phyloP scores from a whole-genome alignment of 495 filamentous ascomycete genomes.

The Evansstolkia leycettana region DNA sequence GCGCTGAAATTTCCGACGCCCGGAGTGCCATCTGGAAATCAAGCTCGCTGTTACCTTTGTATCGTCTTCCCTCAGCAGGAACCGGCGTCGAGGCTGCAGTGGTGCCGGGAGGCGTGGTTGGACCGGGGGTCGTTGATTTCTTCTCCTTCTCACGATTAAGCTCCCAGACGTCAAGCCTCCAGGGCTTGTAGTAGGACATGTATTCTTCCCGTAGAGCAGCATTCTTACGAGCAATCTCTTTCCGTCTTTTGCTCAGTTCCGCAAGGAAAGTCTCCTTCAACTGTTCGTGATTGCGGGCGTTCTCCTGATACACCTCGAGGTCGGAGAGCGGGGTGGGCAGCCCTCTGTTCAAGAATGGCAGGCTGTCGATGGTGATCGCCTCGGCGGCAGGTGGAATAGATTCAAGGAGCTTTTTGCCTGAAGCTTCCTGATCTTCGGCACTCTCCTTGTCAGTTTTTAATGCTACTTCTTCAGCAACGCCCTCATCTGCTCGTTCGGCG shows the following conservation, averaged over 20 bases:
- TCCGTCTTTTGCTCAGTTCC: constrained; percentile 26
- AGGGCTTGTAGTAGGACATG: constrained; percentile 32
- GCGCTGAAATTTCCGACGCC: constrained; percentile 64
- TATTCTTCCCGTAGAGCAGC: constrained; percentile 30
- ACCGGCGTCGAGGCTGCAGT: constrained; percentile 22
- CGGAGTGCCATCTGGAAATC: constrained; percentile 67
- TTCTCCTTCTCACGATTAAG: constrained; percentile 53
- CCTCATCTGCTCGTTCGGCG: not conserved
- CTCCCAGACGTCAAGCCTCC: constrained; percentile 36
- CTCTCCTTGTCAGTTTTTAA: constrained; percentile 2
- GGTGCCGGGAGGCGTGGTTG: constrained; percentile 32
- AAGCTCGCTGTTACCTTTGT: constrained; percentile 57
- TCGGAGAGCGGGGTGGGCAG: constrained; percentile 40
- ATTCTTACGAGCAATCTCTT: constrained; percentile 31
- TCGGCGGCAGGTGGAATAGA: constrained; percentile 8
- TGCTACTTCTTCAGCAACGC: not conserved
- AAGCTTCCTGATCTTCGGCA: constrained; percentile 25
- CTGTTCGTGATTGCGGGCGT: constrained; percentile 18
- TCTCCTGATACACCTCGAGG: constrained; percentile 34
- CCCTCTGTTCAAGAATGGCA: constrained; percentile 36
- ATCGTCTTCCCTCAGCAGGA: constrained; percentile 42
- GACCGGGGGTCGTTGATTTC: constrained; percentile 35
- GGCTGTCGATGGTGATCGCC: constrained; percentile 20
- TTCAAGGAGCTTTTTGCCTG: constrained; percentile 2
- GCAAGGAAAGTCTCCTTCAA: constrained; percentile 22